A percentile compares a stretch with the other conserved stretches of the same genome.
phyloP scores from a whole-genome alignment of 2,329 filamentous ascomycete species.

The Sarocladium kiliense region DNA sequence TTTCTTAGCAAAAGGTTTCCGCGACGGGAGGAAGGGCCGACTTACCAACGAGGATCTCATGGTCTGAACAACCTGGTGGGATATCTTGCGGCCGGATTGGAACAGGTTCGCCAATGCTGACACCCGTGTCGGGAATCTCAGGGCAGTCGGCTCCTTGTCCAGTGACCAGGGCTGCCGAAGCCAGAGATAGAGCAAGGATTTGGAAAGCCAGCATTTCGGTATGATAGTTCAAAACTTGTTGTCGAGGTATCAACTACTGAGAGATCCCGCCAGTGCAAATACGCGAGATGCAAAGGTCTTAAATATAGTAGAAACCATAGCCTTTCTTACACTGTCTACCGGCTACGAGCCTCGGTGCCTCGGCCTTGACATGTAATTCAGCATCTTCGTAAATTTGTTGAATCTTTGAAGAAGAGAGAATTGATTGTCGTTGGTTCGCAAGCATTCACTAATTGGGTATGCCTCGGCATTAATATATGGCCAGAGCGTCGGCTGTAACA shows the following conservation, averaged over 20 bases:
- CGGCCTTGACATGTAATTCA: too few relatives aligned
- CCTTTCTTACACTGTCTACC: background rate
- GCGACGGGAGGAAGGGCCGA: background rate
- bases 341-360: background rate
- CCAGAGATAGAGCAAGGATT: background rate
- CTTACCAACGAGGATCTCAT: conserved; percentile 13
- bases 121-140: background rate
- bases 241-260: too few relatives aligned
- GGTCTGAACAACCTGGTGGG: conserved; percentile 12
- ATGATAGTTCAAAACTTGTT: background rate
- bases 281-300: too few relatives aligned
- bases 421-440: background rate
- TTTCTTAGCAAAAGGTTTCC: too few relatives aligned
- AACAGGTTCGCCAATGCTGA: conserved; percentile 8
- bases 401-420: background rate
- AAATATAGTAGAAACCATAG: too few relatives aligned
- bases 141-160: background rate
- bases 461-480: conserved; percentile 1
- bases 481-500: too few relatives aligned
- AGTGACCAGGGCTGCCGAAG: background rate
- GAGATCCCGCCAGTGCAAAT: too few relatives aligned
- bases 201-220: background rate
- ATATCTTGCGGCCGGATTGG: conserved; percentile 9
- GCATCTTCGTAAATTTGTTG: too few relatives aligned
- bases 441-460: background rate